These are phyloP conservation scores for Colletotrichum eremochloae DNA, from an alignment of 2,329 filamentous ascomycete species.

Conservation along the genomic window DNA sequence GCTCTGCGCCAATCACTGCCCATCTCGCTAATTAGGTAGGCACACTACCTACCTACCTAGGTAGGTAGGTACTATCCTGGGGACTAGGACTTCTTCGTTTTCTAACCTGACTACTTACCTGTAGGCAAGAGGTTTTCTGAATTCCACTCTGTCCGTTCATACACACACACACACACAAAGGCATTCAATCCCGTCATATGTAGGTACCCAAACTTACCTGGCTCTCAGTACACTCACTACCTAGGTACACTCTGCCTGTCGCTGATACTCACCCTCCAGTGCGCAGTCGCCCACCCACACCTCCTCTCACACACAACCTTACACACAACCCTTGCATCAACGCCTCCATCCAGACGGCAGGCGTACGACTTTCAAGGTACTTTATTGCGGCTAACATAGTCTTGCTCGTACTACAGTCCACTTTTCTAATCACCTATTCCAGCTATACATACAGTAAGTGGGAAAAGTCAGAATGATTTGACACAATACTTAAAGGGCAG, in stretches of 20 bases:
- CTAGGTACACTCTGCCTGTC: constrained; percentile 3
- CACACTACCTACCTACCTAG: background rate
- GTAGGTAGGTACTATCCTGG: background rate
- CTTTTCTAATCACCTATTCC: background rate
- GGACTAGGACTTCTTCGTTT: background rate
- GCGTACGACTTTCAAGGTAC: background rate
- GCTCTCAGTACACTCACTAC: no score
- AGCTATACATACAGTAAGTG: background rate
- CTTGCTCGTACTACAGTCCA: background rate
- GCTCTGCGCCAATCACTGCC: constrained; percentile 31
- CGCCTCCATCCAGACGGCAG: background rate
- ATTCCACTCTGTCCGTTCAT: constrained; percentile 14
- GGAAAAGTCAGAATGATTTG: no score
- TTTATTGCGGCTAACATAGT: background rate
- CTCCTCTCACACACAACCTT: background rate
- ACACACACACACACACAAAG: background rate
- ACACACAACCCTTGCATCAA: background rate
- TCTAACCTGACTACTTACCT: constrained; percentile 5
- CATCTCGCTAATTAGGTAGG: background rate
- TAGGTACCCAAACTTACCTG: no score
- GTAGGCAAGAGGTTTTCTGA: background rate
- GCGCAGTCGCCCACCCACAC: background rate
- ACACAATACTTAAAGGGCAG: no score
- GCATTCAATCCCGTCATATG: background rate
- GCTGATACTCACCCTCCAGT: background rate